These are phyloP conservation scores for Syzygium oleosum DNA, from an alignment of 345 rosid species.

Conservation along the genomic window DNA sequence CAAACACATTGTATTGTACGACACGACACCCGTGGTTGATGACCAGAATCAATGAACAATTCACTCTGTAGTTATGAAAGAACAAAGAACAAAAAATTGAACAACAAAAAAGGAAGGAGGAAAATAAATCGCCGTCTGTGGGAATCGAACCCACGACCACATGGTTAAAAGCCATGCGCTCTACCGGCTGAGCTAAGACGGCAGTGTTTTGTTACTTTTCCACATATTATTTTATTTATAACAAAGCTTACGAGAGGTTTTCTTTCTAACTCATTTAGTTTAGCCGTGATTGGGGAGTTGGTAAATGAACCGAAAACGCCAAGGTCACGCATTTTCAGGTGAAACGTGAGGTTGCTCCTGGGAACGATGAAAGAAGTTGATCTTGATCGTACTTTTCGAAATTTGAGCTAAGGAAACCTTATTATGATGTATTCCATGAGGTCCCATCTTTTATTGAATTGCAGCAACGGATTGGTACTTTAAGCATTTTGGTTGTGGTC, in stretches of 20 bases:
- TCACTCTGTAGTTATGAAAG: neutral
- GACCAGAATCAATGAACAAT: neutral
- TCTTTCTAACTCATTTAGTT: too few species aligned
- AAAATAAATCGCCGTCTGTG: constrained; percentile 44
- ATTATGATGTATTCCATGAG: neutral
- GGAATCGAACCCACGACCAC: constrained; percentile 84
- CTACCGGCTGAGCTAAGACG: constrained; percentile 81
- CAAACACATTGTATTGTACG: neutral
- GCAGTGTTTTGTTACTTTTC: accelerated
- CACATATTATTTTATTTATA: neutral
- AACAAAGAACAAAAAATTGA: too few species aligned
- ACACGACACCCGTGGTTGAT: neutral
- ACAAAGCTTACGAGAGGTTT: accelerated
- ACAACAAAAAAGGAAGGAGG: neutral
- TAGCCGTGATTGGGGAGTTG: neutral
- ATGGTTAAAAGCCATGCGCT: constrained; percentile 81
- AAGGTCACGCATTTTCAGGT: neutral
- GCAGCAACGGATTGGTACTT: neutral
- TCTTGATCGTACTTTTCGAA: neutral
- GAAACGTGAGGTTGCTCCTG: neutral
- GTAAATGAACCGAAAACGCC: neutral
- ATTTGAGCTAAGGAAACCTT: neutral
- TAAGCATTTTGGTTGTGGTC: neutral
- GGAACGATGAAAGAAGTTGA: neutral
- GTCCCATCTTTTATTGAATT: neutral